Evolutionary conservation across 306 rosid species (phyloP), one percentile per base, ranked within the genome.

Genomic region (Trichosanthes truncata): DNA sequence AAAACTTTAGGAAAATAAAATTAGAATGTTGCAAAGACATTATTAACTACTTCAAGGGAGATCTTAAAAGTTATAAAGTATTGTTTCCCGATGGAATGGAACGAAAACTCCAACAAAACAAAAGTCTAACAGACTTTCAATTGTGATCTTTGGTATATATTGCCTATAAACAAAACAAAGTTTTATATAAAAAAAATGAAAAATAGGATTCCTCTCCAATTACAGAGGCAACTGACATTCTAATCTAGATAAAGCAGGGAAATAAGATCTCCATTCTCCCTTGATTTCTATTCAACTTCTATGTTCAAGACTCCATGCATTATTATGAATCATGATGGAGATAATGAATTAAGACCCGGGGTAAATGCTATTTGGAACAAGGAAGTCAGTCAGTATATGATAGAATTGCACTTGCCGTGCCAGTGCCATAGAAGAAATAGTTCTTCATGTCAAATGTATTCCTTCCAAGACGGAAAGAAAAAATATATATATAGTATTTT

Each of bases 1-100:
- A 74, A 53, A 78, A 56, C 82, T 83, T 51, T 59, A 48, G 38
- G 84, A 83, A 38, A 77, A 15, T 36, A 53, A 76, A 53, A 41
- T 21, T 29, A 33, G 35, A 76, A 31, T 76, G 12, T 33, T 9
- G 10, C 20, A 20, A 12, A 53, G 33, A 48, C 36, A 13, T 17
- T 12, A 33, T 20, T 12, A 76, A n/a, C 35, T 55, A 76, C 6
- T 35, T 76, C 66, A 53, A 76, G 66, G n/a, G 20, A 76, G 8
- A 55, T 76, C n/a, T 11, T 76, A 76, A 18, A 25, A 46, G 21
- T 3, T 21, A 15, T 23, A 8, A 46, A 14, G 78, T 17, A 18
- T 1, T 8, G 25, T 15, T 15, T 43, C 38, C 38, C 9, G 0
- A 4, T 25, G 7, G 43, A 74, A 48, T 8, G 15, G 59, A 49